These are phyloP conservation scores for Mucor indicus DNA, from an alignment of 371 early-diverging fungal genomes.

Conservation along the genomic window DNA sequence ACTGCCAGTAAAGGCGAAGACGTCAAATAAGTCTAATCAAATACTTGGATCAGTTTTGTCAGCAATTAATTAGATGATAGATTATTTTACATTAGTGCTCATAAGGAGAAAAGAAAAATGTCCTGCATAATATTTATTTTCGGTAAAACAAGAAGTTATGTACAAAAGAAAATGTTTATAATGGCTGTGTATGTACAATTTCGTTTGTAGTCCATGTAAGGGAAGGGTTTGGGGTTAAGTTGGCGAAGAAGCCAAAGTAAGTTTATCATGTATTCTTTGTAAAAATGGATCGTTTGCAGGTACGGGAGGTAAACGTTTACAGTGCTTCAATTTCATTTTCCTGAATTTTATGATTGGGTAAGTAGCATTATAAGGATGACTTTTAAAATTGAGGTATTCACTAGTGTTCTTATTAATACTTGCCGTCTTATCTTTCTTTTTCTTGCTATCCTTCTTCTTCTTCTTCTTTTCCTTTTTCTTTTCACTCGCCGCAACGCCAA, in stretches of 20 bases:
- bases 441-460: conserved; percentile 10
- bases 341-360: conserved; percentile 23
- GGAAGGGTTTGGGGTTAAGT: too few species aligned
- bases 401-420: conserved; percentile 9
- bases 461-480: not conserved
- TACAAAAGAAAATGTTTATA: too few species aligned
- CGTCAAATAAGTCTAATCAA: conserved; percentile 1
- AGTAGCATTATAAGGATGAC: conserved; percentile 21
- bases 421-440: conserved; percentile 13
- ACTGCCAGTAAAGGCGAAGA: not conserved
- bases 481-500: conserved; percentile 12
- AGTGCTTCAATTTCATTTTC: conserved; percentile 16
- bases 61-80: too few species aligned
- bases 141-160: too few species aligned
- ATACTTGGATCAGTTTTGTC: too few species aligned
- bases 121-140: too few species aligned
- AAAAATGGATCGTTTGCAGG: conserved; percentile 22
- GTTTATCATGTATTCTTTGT: conserved; percentile 18
- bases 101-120: too few species aligned
- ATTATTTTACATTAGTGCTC: conserved; percentile 3
- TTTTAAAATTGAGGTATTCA: conserved; percentile 8
- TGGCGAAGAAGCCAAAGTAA: too few species aligned
- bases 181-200: too few species aligned
- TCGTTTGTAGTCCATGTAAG: too few species aligned
- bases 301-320: conserved; percentile 17